Base-by-base conservation (phyloP, 306 rosid species). In the Lathyrus sativus region DNA sequence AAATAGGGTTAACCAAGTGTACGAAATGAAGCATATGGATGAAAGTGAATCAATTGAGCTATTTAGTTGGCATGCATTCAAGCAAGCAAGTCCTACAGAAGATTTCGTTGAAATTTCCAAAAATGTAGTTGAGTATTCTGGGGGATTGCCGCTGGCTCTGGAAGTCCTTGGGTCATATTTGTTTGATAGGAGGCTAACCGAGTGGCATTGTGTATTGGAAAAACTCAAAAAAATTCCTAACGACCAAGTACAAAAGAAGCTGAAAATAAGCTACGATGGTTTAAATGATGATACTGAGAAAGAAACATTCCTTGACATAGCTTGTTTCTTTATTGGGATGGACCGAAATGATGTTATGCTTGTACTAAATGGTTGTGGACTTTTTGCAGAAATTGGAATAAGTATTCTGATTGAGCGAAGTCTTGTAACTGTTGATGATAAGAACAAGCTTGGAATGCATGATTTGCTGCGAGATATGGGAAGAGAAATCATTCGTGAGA, bases 271-370 rank as follows among this genome's bases (percentile, higher is more conserved):
- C 0, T 51, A 51, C 19, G 31, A 51, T 9, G 13, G 6, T 51
- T 51, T 51, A 51, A 2, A 51, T 9, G 57, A 51, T 19, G 57
- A 51, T 51, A 2, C 8, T 0, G 29, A 3, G n/a, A 18, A 51
- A 51, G 57, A 19, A 51, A 51, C 18, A 51, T 19, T 51, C 3
- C 57, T 51, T 51, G 57, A 51, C 29, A 10, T 51, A 51, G 31
- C 57, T 51, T 18, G 57, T 51, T 51, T 51, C 19, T 56, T 56
- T 56, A 56, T 56, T 56, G 62, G 62, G 10, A 56, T 56, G 62
- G 39, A 28, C 62, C 5, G 10, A 13, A 12, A 7, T 13, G 39
- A 56, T 28, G 39, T 56, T 56, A 28, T 7, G 6, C 4, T 11
- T 12, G 11, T 56, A 28, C 13, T 56, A 6, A 28, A 56, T 26